A percentile compares a stretch with the other conserved stretches of the same genome.
These are phyloP conservation scores for Lathyrus oleraceus DNA, from an alignment of 306 rosid species.

Conservation along the genomic window DNA sequence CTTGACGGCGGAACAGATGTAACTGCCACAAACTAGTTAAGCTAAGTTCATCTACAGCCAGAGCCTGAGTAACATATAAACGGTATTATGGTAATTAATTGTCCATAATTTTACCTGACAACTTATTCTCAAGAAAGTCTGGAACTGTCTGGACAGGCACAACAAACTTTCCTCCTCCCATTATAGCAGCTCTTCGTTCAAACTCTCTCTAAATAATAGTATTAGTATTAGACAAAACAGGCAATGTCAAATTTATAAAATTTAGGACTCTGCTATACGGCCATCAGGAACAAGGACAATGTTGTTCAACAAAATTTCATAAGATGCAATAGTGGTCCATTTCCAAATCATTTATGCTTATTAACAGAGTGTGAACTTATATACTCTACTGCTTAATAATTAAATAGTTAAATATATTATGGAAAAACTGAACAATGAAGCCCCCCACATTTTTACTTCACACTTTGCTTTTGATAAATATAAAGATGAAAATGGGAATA, in stretches of 20 bases:
- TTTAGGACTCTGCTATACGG: background rate
- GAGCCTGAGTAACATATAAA: slow-evolving; percentile 26
- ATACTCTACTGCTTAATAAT: slow-evolving; percentile 17
- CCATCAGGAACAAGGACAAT: no score
- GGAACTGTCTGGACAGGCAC: slow-evolving; percentile 94
- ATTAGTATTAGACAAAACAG: slow-evolving; percentile 32
- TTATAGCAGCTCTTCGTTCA: slow-evolving; percentile 74
- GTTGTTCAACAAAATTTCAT: no score
- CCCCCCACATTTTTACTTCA: slow-evolving; percentile 4
- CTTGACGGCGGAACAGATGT: slow-evolving; percentile 82
- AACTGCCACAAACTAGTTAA: slow-evolving; percentile 45
- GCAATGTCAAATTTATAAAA: slow-evolving; percentile 1
- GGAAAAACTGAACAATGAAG: slow-evolving; percentile 24
- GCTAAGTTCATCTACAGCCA: slow-evolving; percentile 30
- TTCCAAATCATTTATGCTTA: background rate
- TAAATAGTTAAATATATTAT: slow-evolving; percentile 13
- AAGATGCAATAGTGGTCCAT: no score
- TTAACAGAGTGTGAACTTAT: background rate
- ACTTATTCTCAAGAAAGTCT: slow-evolving; percentile 71
- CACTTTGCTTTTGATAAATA: slow-evolving; percentile 24
- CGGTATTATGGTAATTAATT: slow-evolving; percentile 2
- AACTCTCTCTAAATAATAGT: slow-evolving; percentile 61
- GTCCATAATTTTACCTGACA: slow-evolving; percentile 56
- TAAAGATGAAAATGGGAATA: slow-evolving; percentile 13
- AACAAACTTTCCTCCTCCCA: slow-evolving; percentile 90